A percentile compares a stretch with the other conserved stretches of the same genome.
Conservation (phyloP, 805 yeast genomes). For the Yarrowia bubula region DNA sequence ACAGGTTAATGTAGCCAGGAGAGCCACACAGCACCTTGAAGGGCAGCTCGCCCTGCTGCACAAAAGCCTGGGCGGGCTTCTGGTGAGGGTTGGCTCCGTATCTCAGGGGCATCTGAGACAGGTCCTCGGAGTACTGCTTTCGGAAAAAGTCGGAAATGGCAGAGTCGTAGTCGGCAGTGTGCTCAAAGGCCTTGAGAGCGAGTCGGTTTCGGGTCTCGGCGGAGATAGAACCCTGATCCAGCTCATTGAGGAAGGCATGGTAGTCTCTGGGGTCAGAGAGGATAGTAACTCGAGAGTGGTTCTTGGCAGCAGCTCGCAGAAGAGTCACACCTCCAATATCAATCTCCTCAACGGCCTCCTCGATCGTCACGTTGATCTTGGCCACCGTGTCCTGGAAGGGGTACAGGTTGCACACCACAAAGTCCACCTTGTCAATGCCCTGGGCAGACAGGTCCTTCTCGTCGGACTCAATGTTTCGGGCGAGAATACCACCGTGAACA, state of each 20-base stretch:
- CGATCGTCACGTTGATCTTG: constrained; percentile 90
- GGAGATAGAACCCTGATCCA: constrained; percentile 69
- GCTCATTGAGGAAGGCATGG: constrained; percentile 79
- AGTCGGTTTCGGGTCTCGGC: constrained; percentile 71
- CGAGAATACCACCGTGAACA: constrained; percentile 90
- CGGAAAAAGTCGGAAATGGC: constrained; percentile 96
- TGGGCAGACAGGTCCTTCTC: constrained; percentile 84
- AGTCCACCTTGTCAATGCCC: constrained; percentile 93
- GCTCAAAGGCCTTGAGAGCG: constrained; percentile 97
- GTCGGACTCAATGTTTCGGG: constrained; percentile 88
- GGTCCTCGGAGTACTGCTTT: constrained; percentile 90
- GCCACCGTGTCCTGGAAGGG: constrained; percentile 98
- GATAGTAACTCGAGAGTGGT: constrained; percentile 93
- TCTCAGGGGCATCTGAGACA: constrained; percentile 87
- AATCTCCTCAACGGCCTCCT: constrained; percentile 97
- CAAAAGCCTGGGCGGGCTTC: constrained; percentile 97
- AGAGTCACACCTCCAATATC: constrained; percentile 98
- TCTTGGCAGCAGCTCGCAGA: constrained; percentile 97
- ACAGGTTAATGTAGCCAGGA: constrained; percentile 95
- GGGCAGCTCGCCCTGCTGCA: constrained; percentile 82
- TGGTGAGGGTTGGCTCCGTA: constrained; percentile 99
- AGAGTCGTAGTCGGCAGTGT: constrained; percentile 95
- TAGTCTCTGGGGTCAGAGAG: constrained; percentile 94
- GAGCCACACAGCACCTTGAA: constrained; percentile 92
- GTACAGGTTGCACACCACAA: constrained; percentile 94